A percentile compares a stretch with the other conserved stretches of the same genome.
phyloP scores from a whole-genome alignment of 495 filamentous ascomycete species.

The Penicillium cinerascens region DNA sequence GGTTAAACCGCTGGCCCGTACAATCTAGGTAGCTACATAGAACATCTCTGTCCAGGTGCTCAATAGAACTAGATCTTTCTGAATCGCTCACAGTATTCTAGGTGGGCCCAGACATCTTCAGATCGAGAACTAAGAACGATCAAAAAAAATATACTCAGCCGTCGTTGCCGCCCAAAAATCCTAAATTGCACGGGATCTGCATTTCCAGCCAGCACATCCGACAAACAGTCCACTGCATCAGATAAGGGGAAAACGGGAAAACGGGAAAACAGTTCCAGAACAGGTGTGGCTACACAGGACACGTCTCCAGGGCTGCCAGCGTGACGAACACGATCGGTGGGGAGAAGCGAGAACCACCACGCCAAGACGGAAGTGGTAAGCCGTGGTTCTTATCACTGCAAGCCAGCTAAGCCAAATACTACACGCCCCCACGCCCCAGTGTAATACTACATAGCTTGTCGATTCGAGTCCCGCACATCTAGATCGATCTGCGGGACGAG shows the following conservation, averaged over 20 bases:
- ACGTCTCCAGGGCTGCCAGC: not conserved
- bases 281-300: not conserved
- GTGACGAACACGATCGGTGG: not conserved
- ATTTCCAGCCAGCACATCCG: not conserved
- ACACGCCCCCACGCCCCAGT: not conserved
- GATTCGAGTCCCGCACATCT: not conserved
- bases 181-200: not conserved
- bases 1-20: too few relatives aligned
- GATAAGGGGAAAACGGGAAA: not conserved
- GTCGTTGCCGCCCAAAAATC: not conserved
- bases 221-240: not conserved
- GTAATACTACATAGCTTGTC: not conserved
- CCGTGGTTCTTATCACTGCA: not conserved
- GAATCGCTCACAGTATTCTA: too few relatives aligned
- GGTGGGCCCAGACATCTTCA: too few relatives aligned
- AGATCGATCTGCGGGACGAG: not conserved
- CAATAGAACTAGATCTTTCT: too few relatives aligned
- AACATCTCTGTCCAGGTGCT: too few relatives aligned
- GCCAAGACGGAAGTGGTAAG: not conserved
- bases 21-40: too few relatives aligned
- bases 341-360: not conserved
- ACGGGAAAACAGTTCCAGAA: not conserved
- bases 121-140: too few relatives aligned
- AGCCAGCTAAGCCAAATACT: not conserved
- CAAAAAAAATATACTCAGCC: not conserved